Evolutionary conservation across 2,329 filamentous ascomycete genomes (phyloP), one percentile per base, ranked within the genome.

Genomic region (Diplodia sapinea): DNA sequence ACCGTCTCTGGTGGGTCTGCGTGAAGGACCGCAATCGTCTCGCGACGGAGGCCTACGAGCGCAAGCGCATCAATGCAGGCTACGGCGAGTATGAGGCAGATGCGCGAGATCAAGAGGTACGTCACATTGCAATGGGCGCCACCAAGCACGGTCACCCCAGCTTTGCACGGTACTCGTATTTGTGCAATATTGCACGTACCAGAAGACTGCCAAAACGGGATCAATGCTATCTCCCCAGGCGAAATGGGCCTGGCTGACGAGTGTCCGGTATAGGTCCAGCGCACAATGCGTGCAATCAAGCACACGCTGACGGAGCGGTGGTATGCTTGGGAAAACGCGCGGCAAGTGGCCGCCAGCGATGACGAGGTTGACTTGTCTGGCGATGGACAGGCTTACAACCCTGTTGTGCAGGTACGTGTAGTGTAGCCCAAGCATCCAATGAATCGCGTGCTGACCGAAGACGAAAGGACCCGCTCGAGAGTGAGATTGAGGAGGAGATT

Each of bases 1-100:
- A 98, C 79, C 84, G 85, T 70, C 84, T 99, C 75, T 99, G 94
- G 93, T 99, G 94, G 93, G 87, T 93, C 66, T 98, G 95, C 78
- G 86, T 91, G 69, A 93, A 92, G 82, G 95, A 99, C 82, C 85
- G 91, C 74, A 99, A 99, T 81, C 87, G 92, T 72, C 87, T 98
- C 73, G 85, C 88, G n/a, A 98, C 96, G 36, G 89, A 90, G 72
- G 84, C 84, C 65, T 79, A 84, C 68, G 93, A 96, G 82, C 85
- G 92, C 73, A 76, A 82, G 36, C 86, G 90, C 72, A 76, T 91
- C 66, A 84, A 89, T 71, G 84, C 92, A 59, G 88, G 90, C 33
- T 95, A 91, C 74, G 94, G 94, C 72, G 86, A 89, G 31, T 82
- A 82, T 54, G 92, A 96, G 81, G 83, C 86, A 52, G 80, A 84